A percentile compares a stretch with the other conserved stretches of the same genome.
Evolutionary conservation across 2,329 filamentous ascomycete species (phyloP).

Genomic region (Aspergillus sojae): DNA sequence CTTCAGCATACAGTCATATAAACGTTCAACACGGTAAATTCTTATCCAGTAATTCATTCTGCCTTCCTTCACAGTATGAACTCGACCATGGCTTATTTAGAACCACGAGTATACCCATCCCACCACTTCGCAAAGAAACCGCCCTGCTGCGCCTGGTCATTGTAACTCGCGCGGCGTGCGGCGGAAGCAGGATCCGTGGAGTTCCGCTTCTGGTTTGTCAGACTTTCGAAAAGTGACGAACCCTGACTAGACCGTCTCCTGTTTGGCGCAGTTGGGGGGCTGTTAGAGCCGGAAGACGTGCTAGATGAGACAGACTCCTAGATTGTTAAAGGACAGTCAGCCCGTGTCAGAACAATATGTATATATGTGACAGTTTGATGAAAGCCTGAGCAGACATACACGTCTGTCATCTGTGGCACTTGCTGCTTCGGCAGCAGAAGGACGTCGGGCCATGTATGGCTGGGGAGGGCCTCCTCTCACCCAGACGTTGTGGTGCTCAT

Average conservation of each 20-base stretch:
- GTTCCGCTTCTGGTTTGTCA: slow-evolving; percentile 50
- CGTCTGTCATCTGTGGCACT: slow-evolving; percentile 29
- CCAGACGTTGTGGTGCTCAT: slow-evolving; percentile 42
- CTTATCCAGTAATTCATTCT: neutral
- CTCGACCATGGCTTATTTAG: slow-evolving; percentile 13
- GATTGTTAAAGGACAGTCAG: neutral
- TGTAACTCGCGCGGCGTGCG: slow-evolving; percentile 46
- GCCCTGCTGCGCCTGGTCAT: slow-evolving; percentile 44
- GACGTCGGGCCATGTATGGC: slow-evolving; percentile 22
- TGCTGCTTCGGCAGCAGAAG: slow-evolving; percentile 25
- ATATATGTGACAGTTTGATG: neutral
- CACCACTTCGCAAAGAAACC: slow-evolving; percentile 46
- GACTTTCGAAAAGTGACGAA: slow-evolving; percentile 30
- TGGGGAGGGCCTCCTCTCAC: slow-evolving; percentile 31
- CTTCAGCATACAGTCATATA: neutral
- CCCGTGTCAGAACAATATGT: neutral
- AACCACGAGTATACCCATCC: slow-evolving; percentile 42
- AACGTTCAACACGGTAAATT: neutral
- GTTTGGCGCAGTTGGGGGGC: slow-evolving; percentile 24
- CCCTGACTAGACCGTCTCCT: slow-evolving; percentile 34
- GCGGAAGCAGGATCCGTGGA: slow-evolving; percentile 37
- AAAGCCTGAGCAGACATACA: slow-evolving; percentile 24
- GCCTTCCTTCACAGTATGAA: neutral
- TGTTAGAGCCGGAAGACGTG: slow-evolving; percentile 26
- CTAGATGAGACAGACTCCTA: slow-evolving; percentile 34